Evolutionary conservation across 345 rosid species (phyloP), one percentile per base, ranked within the genome.

Genomic region (Punica granatum): DNA sequence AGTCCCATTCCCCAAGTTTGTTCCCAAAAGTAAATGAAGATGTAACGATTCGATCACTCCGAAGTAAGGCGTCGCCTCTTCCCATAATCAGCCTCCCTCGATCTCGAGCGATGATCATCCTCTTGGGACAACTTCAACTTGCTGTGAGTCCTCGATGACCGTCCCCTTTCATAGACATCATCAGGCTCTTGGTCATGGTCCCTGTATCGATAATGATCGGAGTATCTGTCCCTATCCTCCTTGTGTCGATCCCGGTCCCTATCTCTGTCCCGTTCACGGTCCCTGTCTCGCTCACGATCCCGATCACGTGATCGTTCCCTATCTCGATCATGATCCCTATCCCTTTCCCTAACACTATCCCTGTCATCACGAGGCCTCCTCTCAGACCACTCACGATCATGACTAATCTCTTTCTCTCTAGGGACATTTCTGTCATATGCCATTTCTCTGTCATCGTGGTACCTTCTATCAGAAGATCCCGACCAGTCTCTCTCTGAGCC

Each of bases 81-180:
- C 60, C 88, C 90, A 85, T 87, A 87, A 73, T 89, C 90, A 76
- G 84, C 83, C 70, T 87, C 92, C 71, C 90, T 85, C 67, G 90
- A 87, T 68, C 85, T 81, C 33, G 89, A 82, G 49, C 83, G 86
- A 78, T 84, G 88, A 42, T 84, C 88, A 31, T 85, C 90, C 77
- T 85, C 90, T 56, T 84, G 83, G 64, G 84, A 76, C 56, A 83
- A 54, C 54, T 84, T 77, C 15, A 90, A 83, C 76, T 82, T 89
- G 77, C 81, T 85, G 71, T 79, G 88, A 46, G 88, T 78, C 73
- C 86, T 81, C 54, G 89, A 85, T 64, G 90, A 84, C 25, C 85
- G 78, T 32, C 90, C 83, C 71, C 82, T 81, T 66, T 87, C 87
- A 83, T 86, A 82, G 16, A 85, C 86, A 73, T 86, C 90, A 72